A percentile compares a stretch with the other conserved stretches of the same genome.
phyloP scores from a whole-genome alignment of 805 yeast species.

The Yarrowia sp. region DNA sequence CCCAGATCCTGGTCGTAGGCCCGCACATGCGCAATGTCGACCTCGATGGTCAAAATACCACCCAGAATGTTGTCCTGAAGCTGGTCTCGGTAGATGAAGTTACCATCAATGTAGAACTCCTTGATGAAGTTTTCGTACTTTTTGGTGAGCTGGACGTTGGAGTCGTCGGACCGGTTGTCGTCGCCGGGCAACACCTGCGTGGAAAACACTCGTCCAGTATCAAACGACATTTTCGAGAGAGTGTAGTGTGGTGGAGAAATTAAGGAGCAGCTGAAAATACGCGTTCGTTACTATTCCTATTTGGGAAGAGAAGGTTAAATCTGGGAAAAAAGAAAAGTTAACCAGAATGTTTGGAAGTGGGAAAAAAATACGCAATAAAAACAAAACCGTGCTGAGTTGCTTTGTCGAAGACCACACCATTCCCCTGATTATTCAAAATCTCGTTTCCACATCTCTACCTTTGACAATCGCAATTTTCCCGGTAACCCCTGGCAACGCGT shows the following conservation, averaged over 20 bases:
- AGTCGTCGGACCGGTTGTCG: slow-evolving; percentile 60
- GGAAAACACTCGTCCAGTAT: slow-evolving; percentile 51
- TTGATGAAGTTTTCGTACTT: slow-evolving; percentile 77
- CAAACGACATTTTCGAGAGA: slow-evolving; percentile 51
- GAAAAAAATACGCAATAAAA: too few species aligned
- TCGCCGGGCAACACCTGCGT: slow-evolving; percentile 91
- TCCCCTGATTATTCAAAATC: neutral
- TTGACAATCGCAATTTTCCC: too few species aligned
- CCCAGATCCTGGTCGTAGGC: slow-evolving; percentile 89
- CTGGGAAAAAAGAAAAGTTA: neutral
- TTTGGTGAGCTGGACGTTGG: slow-evolving; percentile 48
- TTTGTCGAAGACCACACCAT: too few species aligned
- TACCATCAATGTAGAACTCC: slow-evolving; percentile 83
- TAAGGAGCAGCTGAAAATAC: neutral
- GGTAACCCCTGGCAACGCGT: slow-evolving; percentile 24
- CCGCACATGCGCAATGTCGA: slow-evolving; percentile 82
- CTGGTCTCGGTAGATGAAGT: slow-evolving; percentile 85
- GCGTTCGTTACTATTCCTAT: slow-evolving; percentile 37
- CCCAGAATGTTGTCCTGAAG: slow-evolving; percentile 84
- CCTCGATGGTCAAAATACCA: slow-evolving; percentile 72
- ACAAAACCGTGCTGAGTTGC: too few species aligned
- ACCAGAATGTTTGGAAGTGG: too few species aligned
- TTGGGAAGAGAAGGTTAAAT: slow-evolving; percentile 2
- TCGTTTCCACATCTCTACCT: too few species aligned
- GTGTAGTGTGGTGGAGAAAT: neutral